A percentile compares a stretch with the other conserved stretches of the same genome.
phyloP scores from a whole-genome alignment of 306 rosid genomes.

The Psophocarpus tetragonolobus region DNA sequence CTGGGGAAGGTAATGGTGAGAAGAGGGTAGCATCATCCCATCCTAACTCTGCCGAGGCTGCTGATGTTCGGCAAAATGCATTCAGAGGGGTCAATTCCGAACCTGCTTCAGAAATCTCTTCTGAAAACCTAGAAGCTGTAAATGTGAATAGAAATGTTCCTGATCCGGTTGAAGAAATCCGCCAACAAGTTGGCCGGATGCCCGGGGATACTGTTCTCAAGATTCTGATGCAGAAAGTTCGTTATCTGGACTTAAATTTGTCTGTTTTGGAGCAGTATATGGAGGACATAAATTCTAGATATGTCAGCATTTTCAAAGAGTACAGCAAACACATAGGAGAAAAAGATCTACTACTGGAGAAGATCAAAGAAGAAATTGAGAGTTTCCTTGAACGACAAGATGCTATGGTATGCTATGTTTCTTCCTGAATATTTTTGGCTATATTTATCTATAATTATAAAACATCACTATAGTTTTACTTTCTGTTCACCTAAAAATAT shows the following conservation, averaged over 20 bases:
- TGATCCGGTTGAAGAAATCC: slow-evolving; percentile 66
- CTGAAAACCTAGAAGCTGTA: slow-evolving; percentile 40
- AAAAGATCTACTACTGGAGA: slow-evolving; percentile 53
- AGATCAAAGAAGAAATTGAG: slow-evolving; percentile 57
- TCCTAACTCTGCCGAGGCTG: slow-evolving; percentile 42
- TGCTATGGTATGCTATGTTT: slow-evolving; percentile 53
- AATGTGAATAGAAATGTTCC: slow-evolving; percentile 49
- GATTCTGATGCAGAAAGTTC: slow-evolving; percentile 92
- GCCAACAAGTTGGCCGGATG: slow-evolving; percentile 79
- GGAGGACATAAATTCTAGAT: slow-evolving; percentile 77
- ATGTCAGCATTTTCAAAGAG: slow-evolving; percentile 61
- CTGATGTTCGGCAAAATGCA: slow-evolving; percentile 27
- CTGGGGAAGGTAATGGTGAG: slow-evolving; percentile 53
- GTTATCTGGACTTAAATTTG: slow-evolving; percentile 65
- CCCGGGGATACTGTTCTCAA: slow-evolving; percentile 96
- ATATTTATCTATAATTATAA: background rate
- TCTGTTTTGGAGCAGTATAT: slow-evolving; percentile 83
- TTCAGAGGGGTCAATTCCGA: slow-evolving; percentile 41
- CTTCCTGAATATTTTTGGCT: slow-evolving; percentile 11
- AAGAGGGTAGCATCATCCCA: slow-evolving; percentile 42
- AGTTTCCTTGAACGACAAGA: slow-evolving; percentile 57
- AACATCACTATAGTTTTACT: background rate
- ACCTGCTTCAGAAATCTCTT: slow-evolving; percentile 36
- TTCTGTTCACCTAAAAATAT: background rate
- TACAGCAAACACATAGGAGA: slow-evolving; percentile 63